phyloP scores from a whole-genome alignment of 805 yeast genomes.

The Sungouiozyma intestinalis region DNA sequence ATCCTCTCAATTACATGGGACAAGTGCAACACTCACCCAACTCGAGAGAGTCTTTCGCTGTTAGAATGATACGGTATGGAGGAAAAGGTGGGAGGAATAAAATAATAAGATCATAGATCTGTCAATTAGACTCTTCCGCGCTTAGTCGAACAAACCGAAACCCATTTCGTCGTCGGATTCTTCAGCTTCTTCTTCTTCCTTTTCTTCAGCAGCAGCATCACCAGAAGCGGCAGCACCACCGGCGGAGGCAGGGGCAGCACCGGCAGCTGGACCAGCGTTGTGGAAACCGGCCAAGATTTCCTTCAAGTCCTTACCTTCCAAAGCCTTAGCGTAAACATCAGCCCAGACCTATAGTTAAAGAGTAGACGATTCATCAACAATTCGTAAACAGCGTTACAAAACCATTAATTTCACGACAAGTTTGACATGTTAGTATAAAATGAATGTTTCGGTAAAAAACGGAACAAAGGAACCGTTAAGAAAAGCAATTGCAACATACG shows the following conservation, averaged over 20 bases:
- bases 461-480: neutral
- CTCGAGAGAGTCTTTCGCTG: neutral
- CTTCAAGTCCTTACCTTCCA: conserved; percentile 72
- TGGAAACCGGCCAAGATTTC: conserved; percentile 54
- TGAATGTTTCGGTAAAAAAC: neutral
- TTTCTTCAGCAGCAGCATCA: conserved; percentile 50
- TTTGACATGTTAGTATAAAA: neutral
- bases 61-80: neutral
- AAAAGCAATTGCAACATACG: conserved; percentile 28
- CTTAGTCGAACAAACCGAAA: conserved; percentile 83
- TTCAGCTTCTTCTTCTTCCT: conserved; percentile 56
- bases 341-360: conserved; percentile 47
- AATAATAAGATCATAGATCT: conserved; percentile 1
- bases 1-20: neutral
- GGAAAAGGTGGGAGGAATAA: neutral
- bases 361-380: neutral
- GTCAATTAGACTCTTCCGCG: conserved; percentile 13
- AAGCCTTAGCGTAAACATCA: conserved; percentile 70
- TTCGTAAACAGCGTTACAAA: neutral
- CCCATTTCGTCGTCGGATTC: conserved; percentile 86
- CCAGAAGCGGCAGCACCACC: conserved; percentile 38
- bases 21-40: neutral
- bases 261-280: conserved; percentile 35
- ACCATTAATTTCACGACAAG: neutral
- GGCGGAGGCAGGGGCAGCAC: conserved; percentile 34